A percentile compares a stretch with the other conserved stretches of the same genome.
These are phyloP conservation scores for Catharanthus roseus DNA, from an alignment of 257 asterid genomes.

Conservation along the genomic window DNA sequence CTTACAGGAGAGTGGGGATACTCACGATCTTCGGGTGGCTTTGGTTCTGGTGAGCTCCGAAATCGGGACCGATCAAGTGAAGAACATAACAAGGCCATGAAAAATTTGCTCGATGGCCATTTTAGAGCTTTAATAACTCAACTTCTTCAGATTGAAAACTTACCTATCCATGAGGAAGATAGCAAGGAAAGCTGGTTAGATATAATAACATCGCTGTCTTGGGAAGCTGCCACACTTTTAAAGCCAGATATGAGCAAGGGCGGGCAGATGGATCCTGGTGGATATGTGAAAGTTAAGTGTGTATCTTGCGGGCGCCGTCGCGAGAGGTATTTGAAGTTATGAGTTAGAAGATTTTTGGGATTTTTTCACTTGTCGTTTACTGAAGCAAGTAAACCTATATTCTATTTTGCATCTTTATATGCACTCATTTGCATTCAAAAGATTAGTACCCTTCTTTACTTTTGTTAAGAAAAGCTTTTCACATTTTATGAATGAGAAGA, in stretches of 20 bases:
- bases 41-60: slow-evolving; percentile 46
- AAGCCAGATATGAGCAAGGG: slow-evolving; percentile 73
- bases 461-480: background rate
- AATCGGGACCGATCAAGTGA: slow-evolving; percentile 59
- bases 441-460: too few relatives aligned
- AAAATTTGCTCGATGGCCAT: slow-evolving; percentile 54
- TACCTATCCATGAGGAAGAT: slow-evolving; percentile 33
- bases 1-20: slow-evolving; percentile 65
- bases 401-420: background rate
- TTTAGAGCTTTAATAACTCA: slow-evolving; percentile 62
- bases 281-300: slow-evolving; percentile 79
- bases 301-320: slow-evolving; percentile 58
- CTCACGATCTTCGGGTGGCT: slow-evolving; percentile 48
- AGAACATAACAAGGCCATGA: slow-evolving; percentile 63
- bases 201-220: slow-evolving; percentile 52
- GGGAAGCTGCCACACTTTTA: slow-evolving; percentile 77
- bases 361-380: background rate
- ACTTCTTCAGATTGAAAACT: slow-evolving; percentile 58
- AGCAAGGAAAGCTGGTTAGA: slow-evolving; percentile 58
- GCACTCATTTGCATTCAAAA: background rate
- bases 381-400: background rate
- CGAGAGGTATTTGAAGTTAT: slow-evolving; percentile 41
- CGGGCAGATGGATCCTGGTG: slow-evolving; percentile 89
- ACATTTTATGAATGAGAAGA: background rate
- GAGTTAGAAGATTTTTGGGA: slow-evolving; percentile 1